Evolutionary conservation across 2,329 filamentous ascomycete species (phyloP).

Genomic region (Taxawa tesnikishii): DNA sequence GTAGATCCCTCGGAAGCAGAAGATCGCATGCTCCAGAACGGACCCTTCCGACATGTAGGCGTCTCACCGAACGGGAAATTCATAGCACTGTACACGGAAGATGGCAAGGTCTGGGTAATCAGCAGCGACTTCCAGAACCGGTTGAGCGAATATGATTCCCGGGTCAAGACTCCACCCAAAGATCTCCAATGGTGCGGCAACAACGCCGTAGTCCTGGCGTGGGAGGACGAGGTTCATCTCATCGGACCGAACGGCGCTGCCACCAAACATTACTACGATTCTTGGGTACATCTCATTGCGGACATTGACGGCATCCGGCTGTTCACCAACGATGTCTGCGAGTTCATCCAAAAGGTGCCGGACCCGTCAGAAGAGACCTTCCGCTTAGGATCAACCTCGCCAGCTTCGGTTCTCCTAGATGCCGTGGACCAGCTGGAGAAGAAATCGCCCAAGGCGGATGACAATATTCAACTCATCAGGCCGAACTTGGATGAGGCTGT

Average conservation of each 20-base stretch:
- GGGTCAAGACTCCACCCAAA: constrained; percentile 71
- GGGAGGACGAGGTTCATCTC: constrained; percentile 95
- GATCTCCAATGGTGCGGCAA: constrained; percentile 95
- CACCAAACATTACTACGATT: constrained; percentile 69
- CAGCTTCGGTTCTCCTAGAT: constrained; percentile 85
- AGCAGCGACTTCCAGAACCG: constrained; percentile 91
- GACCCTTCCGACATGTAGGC: constrained; percentile 80
- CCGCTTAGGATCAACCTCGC: constrained; percentile 72
- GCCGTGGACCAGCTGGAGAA: constrained; percentile 83
- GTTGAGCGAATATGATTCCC: constrained; percentile 82
- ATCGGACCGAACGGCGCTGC: constrained; percentile 74
- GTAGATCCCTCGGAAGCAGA: constrained; percentile 84
- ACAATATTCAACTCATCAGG: constrained; percentile 91
- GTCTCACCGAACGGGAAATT: constrained; percentile 87
- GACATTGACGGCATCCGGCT: constrained; percentile 84
- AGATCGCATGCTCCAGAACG: constrained; percentile 80
- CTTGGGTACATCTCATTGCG: constrained; percentile 75
- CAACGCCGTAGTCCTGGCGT: constrained; percentile 83
- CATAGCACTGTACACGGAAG: constrained; percentile 73
- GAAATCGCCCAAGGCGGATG: constrained; percentile 92
- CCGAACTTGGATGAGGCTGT: constrained; percentile 83
- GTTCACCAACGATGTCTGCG: constrained; percentile 87
- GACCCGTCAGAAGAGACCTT: constrained; percentile 64
- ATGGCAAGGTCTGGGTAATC: constrained; percentile 82
- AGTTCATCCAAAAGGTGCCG: constrained; percentile 91